These are phyloP conservation scores for Leccinum insolens DNA, from an alignment of 1,284 basidiomycete genomes.

Conservation along the genomic window DNA sequence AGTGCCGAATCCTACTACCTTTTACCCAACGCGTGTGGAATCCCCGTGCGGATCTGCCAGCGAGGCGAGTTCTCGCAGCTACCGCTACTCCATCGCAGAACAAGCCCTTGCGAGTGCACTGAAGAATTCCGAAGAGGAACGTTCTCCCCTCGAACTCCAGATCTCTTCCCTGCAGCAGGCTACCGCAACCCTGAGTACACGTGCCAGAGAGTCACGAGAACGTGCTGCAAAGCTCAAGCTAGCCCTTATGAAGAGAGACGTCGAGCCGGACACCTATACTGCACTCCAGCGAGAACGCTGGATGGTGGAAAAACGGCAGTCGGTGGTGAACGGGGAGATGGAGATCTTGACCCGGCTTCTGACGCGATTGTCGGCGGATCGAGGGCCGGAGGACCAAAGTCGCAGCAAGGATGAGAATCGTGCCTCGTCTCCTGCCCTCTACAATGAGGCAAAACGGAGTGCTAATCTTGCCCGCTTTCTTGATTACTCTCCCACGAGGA, in stretches of 20 bases:
- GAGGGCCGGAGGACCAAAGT: slow-evolving; percentile 6
- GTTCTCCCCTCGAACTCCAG: slow-evolving; percentile 47
- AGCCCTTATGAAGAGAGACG: slow-evolving; percentile 39
- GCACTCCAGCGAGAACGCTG: slow-evolving; percentile 49
- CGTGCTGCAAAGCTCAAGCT: slow-evolving; percentile 43
- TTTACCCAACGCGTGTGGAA: slow-evolving; percentile 11
- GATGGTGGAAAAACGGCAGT: slow-evolving; percentile 50
- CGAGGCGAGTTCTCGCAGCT: slow-evolving; percentile 31
- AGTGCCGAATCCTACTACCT: slow-evolving; percentile 26
- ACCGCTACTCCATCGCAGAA: slow-evolving; percentile 45
- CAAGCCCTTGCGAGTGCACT: slow-evolving; percentile 39
- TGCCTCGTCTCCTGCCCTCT: slow-evolving; percentile 24
- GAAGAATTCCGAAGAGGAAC: slow-evolving; percentile 31
- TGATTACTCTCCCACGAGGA: slow-evolving; percentile 36
- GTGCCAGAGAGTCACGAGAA: slow-evolving; percentile 48
- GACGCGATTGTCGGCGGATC: slow-evolving; percentile 30
- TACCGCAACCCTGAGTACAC: slow-evolving; percentile 43
- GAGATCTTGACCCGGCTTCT: slow-evolving; percentile 32
- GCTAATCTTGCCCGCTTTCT: slow-evolving; percentile 45
- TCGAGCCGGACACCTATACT: slow-evolving; percentile 39
- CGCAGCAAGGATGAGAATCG: slow-evolving; percentile 27
- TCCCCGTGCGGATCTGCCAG: slow-evolving; percentile 25
- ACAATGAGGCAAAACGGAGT: slow-evolving; percentile 37
- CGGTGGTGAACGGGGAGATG: slow-evolving; percentile 39
- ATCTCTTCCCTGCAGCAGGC: slow-evolving; percentile 48